Percentiles rank a stretch among this genome's conserved stretches.
phyloP scores from a whole-genome alignment of 2,329 filamentous ascomycete genomes.

The Diaporthe citri region DNA sequence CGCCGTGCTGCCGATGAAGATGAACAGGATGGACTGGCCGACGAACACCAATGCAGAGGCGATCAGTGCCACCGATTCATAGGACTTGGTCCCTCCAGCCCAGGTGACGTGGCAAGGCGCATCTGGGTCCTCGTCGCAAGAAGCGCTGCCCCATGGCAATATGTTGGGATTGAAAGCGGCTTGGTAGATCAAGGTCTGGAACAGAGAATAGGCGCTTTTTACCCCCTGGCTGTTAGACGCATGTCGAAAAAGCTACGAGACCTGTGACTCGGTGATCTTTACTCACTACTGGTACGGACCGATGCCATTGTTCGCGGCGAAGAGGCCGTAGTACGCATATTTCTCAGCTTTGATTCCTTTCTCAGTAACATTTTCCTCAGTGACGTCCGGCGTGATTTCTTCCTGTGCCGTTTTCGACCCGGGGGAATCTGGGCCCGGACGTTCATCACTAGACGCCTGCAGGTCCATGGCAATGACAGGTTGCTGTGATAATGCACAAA shows the following conservation, averaged over 20 bases:
- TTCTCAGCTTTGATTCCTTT: constrained; percentile 8
- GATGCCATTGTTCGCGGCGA: constrained; percentile 23
- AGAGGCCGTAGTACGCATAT: constrained; percentile 17
- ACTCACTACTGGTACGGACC: constrained; percentile 23
- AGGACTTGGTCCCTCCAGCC: constrained; percentile 10
- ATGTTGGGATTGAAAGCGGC: constrained; percentile 14
- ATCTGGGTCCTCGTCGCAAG: constrained; percentile 17
- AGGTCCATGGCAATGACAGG: not conserved
- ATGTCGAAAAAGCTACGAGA: not conserved
- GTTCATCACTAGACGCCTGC: not conserved
- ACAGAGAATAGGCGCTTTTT: constrained; percentile 9
- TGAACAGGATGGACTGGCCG: constrained; percentile 12
- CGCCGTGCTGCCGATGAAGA: constrained; percentile 24
- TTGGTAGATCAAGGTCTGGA: constrained; percentile 18
- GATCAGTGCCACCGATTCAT: constrained; percentile 13
- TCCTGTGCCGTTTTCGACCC: not conserved
- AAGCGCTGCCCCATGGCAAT: constrained; percentile 8
- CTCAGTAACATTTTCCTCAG: too few species aligned
- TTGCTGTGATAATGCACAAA: not conserved
- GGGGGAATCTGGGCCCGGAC: not conserved
- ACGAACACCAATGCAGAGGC: not conserved
- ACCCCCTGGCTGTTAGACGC: not conserved
- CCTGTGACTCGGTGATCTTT: not conserved
- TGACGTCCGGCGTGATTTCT: not conserved
- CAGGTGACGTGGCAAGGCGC: constrained; percentile 8